Evolutionary conservation across 768 basidiomycete species (phyloP).

Genomic region (Boletus bicolor): DNA sequence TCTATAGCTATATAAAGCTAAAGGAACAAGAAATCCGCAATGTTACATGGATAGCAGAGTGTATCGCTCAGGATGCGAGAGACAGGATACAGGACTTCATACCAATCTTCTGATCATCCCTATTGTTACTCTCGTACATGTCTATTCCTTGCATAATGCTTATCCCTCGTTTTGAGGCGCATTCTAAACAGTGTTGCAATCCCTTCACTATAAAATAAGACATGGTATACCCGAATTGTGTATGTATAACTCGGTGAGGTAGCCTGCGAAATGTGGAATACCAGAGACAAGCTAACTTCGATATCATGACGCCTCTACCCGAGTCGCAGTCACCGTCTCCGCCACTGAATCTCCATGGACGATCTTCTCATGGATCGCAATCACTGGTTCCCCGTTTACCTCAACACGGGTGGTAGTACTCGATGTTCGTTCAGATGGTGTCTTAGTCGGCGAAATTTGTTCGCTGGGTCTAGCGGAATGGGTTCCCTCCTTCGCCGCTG

Average conservation of each 20-base stretch:
- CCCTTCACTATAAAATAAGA: background rate
- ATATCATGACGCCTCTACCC: slow-evolving; percentile 3
- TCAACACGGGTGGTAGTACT: slow-evolving; percentile 6
- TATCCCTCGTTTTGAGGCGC: background rate
- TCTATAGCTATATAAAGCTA: slow-evolving; percentile 88
- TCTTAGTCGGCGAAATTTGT: background rate
- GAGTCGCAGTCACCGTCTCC: background rate
- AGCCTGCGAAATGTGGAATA: background rate
- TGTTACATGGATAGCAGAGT: slow-evolving; percentile 94
- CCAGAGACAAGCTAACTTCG: background rate
- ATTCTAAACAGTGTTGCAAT: background rate
- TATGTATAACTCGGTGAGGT: background rate
- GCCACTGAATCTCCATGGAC: background rate
- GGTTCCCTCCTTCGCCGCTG: background rate
- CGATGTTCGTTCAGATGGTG: slow-evolving; percentile 2
- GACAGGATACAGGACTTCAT: slow-evolving; percentile 96
- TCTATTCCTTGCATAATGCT: slow-evolving; percentile 10
- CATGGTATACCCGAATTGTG: background rate
- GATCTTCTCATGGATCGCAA: slow-evolving; percentile 10
- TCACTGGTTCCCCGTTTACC: background rate
- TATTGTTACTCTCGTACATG: background rate
- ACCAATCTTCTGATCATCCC: slow-evolving; percentile 67
- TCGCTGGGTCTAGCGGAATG: background rate
- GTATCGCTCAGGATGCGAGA: slow-evolving; percentile 94
- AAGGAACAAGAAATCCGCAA: slow-evolving; percentile 91